Base-by-base conservation (phyloP, 306 rosid genomes). In the Clitoria ternatea region DNA sequence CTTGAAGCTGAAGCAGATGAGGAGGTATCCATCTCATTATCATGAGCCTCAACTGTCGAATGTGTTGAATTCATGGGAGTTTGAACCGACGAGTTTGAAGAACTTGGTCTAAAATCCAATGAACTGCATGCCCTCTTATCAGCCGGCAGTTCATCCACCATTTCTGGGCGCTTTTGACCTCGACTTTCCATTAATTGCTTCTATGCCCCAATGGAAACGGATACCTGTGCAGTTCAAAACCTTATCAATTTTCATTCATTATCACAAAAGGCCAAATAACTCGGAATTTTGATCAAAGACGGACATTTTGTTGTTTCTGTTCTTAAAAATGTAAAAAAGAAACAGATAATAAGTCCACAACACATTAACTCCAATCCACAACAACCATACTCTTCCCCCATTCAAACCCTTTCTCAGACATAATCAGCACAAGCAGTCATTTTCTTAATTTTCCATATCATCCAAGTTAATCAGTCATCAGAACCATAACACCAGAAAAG, bases 101-200 rank as follows among this genome's bases (percentile, higher is more conserved):
- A 81, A 75, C 92, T 94, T 0, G 99, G 87, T 59, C 91, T 89
- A 77, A 85, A 87, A 73, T 94, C 99, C 50, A 90, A 73, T 47
- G 96, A 91, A 83, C 89, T 89, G 74, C 99, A 94, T 0, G 87
- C 85, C 62, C 97, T 80, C 85, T 94, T 94, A 86, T 94, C 99
- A 7, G 96, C 96, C 7, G 96, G 97, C 66, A 91, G 83, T 74
- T 83, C 88, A 76, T 94, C 97, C 37, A 77, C 87, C 84, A 82
- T 80, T 36, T 94, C 99, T 2, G 88, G 66, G 24, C 91, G 92
- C 91, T 90, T 94, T 67, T 87, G 99, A 53, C 97, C 99, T 30
- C 96, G 81, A 87, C 84, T 94, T 73, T 66, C 97, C 99, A 94
- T 94, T 57, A 70, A 86, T 17, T 39, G 74, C 36, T 52, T 17